Conservation (phyloP, 2,329 filamentous ascomycete genomes). For the Aschersonia sp. region DNA sequence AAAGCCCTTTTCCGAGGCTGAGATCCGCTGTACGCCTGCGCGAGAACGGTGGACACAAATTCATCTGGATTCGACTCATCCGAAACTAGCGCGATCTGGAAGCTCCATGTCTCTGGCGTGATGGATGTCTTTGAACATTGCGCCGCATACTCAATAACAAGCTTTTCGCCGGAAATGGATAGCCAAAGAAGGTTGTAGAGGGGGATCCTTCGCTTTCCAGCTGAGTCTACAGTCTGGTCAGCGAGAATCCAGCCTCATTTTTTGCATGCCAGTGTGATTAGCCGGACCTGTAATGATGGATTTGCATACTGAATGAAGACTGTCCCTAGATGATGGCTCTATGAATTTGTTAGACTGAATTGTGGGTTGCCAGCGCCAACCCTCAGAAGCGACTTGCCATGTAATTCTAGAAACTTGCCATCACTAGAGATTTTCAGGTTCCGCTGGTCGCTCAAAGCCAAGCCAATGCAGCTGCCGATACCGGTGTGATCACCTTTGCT, state of each 20-base stretch:
- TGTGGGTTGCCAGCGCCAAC: no score
- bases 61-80: conserved; percentile 27
- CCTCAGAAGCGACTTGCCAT: background rate
- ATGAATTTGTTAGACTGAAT: background rate
- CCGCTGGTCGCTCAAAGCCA: no score
- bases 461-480: no score
- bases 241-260: background rate
- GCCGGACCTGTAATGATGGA: conserved; percentile 3
- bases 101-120: conserved; percentile 41
- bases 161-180: conserved; percentile 40
- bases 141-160: conserved; percentile 62
- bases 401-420: background rate
- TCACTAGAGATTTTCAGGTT: background rate
- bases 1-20: conserved; percentile 65
- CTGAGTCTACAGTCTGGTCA: conserved; percentile 9
- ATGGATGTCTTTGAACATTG: conserved; percentile 44
- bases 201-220: conserved; percentile 35
- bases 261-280: background rate
- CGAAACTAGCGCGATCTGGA: conserved; percentile 23
- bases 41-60: conserved; percentile 53
- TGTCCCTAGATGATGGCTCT: conserved; percentile 3
- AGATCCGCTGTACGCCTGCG: conserved; percentile 54
- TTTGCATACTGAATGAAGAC: conserved; percentile 4
- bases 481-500: no score
- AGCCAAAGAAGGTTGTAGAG: conserved; percentile 81